phyloP scores from a whole-genome alignment of 2,329 filamentous ascomycete species.

The Fonsecaea erecta region DNA sequence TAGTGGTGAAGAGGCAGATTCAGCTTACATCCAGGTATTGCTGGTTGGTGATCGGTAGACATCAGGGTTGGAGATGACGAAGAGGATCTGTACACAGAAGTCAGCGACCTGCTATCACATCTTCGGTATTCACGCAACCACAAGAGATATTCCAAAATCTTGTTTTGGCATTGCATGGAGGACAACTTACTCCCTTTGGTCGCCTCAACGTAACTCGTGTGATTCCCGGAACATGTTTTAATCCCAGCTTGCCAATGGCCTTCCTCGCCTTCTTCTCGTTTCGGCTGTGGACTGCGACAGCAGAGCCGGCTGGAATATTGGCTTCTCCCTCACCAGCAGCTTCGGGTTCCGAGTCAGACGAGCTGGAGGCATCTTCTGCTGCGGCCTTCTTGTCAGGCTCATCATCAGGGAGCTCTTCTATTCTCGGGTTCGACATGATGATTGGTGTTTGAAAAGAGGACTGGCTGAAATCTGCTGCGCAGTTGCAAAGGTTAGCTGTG shows the following conservation, averaged over 20 bases:
- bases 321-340: constrained; percentile 53
- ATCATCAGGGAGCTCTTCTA: constrained; percentile 94
- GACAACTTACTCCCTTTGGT: constrained; percentile 93
- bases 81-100: constrained; percentile 74
- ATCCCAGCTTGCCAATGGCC: constrained; percentile 96
- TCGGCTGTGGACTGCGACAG: constrained; percentile 91
- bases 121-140: not conserved
- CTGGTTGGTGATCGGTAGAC: constrained; percentile 99
- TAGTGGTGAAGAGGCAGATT: not conserved
- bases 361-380: constrained; percentile 67
- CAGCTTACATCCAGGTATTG: constrained; percentile 98
- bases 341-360: constrained; percentile 55
- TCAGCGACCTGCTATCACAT: constrained; percentile 6
- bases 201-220: constrained; percentile 96
- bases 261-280: constrained; percentile 99
- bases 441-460: not conserved
- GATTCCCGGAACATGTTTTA: constrained; percentile 95
- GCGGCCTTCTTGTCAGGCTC: constrained; percentile 82
- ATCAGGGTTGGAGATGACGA: constrained; percentile 99
- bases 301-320: constrained; percentile 79
- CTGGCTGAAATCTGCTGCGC: not conserved
- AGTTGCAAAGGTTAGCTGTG: constrained; percentile 2
- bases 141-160: not conserved
- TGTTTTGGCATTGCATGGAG: not conserved
- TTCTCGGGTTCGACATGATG: constrained; percentile 93